phyloP scores from a whole-genome alignment of 163 green algal species.

The Chlamydomonas reinhardtii region DNA sequence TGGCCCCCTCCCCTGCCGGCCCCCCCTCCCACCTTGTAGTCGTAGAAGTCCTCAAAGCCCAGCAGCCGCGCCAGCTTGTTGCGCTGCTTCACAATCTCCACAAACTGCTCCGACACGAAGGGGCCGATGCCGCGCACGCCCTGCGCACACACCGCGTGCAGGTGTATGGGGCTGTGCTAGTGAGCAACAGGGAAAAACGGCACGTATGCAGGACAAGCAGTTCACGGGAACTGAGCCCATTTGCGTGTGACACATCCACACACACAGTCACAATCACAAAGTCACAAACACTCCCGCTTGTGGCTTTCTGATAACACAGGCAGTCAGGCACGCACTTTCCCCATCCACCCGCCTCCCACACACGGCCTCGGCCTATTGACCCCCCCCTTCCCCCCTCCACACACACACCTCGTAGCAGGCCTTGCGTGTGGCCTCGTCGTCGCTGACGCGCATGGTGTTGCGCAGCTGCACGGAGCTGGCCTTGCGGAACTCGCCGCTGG shows the following conservation, averaged over 20 bases:
- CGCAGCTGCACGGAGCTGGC: constrained; percentile 77
- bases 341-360: too few species aligned
- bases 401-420: constrained; percentile 75
- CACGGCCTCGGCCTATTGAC: too few species aligned
- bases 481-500: constrained; percentile 17
- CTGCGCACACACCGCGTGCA: neutral
- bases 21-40: constrained; percentile 71
- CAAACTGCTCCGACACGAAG: constrained; percentile 71
- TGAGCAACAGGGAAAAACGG: neutral
- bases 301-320: too few species aligned
- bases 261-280: too few species aligned
- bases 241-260: too few species aligned
- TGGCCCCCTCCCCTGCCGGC: too few species aligned
- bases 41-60: constrained; percentile 86
- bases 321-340: too few species aligned
- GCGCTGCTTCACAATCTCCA: constrained; percentile 85
- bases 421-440: constrained; percentile 75
- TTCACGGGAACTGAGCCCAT: too few species aligned
- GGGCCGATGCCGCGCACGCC: constrained; percentile 72
- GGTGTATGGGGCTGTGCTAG: neutral
- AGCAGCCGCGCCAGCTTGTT: constrained; percentile 77
- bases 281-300: too few species aligned
- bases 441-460: constrained; percentile 76
- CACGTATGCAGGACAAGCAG: too few species aligned
- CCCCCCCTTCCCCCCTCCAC: too few species aligned